These are phyloP conservation scores for Trypethelium eluteriae DNA, from an alignment of 495 filamentous ascomycete species.

Conservation along the genomic window DNA sequence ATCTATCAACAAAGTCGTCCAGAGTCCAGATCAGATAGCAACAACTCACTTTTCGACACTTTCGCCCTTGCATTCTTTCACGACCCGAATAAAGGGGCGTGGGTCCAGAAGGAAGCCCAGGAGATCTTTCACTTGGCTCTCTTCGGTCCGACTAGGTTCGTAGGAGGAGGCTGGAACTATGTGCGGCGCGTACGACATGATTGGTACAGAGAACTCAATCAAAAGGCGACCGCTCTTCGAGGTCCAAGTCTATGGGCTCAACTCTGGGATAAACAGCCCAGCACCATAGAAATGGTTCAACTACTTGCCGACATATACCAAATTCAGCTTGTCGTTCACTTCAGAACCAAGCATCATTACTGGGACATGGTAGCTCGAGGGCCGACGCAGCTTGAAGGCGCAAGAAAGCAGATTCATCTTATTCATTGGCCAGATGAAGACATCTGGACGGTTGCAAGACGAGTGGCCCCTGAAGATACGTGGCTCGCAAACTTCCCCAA, in stretches of 20 bases:
- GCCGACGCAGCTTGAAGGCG: not conserved
- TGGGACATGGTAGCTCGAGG: not conserved
- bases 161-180: not conserved
- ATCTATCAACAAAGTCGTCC: constrained; percentile 2
- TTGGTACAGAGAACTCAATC: constrained; percentile 8
- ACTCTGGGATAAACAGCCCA: not conserved
- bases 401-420: constrained; percentile 2
- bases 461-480: not conserved
- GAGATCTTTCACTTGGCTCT: not conserved
- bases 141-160: not conserved
- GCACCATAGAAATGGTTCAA: not conserved
- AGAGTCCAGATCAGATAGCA: not conserved
- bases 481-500: not conserved
- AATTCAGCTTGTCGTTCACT: not conserved
- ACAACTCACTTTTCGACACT: not conserved
- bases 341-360: not conserved
- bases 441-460: not conserved
- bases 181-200: not conserved
- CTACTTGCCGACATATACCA: not conserved
- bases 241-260: not conserved
- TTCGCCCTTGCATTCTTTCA: not conserved
- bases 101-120: not conserved
- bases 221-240: not conserved
- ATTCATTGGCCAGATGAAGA: not conserved
- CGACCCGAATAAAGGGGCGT: not conserved